phyloP scores from a whole-genome alignment of 1,139 yeast genomes.

The Zygoascus hellenicus region DNA sequence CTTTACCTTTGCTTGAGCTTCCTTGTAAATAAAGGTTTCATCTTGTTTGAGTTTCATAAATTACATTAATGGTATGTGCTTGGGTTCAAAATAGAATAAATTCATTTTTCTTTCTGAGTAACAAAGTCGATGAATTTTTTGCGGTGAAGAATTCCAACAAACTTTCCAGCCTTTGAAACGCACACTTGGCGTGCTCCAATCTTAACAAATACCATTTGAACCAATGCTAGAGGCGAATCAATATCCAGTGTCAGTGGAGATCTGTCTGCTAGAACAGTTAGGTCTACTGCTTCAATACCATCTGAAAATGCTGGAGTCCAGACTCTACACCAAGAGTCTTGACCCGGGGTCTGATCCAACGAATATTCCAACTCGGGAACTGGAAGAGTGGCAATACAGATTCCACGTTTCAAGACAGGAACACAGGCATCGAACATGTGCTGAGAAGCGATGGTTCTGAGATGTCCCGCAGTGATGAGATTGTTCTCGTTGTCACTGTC shows the following conservation, averaged over 20 bases:
- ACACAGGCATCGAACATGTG: constrained; percentile 50
- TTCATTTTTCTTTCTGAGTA: neutral
- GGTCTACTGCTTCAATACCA: constrained; percentile 30
- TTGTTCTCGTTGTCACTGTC: constrained; percentile 17
- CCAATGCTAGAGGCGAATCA: constrained; percentile 48
- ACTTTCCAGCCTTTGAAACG: constrained; percentile 45
- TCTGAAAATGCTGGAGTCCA: constrained; percentile 7
- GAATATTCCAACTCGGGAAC: constrained; percentile 51
- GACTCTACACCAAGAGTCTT: constrained; percentile 6
- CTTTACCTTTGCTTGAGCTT: constrained; percentile 89
- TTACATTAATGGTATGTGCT: neutral
- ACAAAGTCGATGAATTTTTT: constrained; percentile 49
- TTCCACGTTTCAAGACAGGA: constrained; percentile 36
- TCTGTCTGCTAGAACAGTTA: constrained; percentile 42
- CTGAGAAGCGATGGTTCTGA: constrained; percentile 38
- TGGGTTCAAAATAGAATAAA: neutral
- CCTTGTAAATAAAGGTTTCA: constrained; percentile 14
- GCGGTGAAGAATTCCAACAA: constrained; percentile 51
- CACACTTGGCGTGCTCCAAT: constrained; percentile 52
- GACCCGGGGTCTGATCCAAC: constrained; percentile 33
- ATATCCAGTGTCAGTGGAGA: constrained; percentile 48
- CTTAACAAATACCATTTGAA: constrained; percentile 50
- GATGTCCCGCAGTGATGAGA: constrained; percentile 38
- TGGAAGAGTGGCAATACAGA: constrained; percentile 47
- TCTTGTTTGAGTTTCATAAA: neutral